Percentiles rank a stretch among this genome's conserved stretches.
Evolutionary conservation across 148 eudicot genomes (phyloP).

Genomic region (Cornus controversa): DNA sequence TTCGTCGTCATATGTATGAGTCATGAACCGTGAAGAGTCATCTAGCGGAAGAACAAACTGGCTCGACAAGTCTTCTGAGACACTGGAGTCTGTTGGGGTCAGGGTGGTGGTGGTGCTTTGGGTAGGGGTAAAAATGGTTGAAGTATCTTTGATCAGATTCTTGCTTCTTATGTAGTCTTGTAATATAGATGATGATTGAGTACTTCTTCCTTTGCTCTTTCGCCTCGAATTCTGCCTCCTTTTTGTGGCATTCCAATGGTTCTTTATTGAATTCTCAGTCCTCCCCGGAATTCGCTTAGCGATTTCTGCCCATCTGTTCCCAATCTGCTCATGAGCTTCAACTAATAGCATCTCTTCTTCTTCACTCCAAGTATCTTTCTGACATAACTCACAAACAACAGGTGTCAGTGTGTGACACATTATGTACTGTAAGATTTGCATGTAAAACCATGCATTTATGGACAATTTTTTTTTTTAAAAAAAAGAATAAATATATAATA

Average conservation of each 20-base stretch:
- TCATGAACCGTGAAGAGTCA: slow-evolving; percentile 24
- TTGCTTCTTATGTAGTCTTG: slow-evolving; percentile 54
- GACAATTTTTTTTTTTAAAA: too few species aligned
- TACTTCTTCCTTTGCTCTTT: slow-evolving; percentile 22
- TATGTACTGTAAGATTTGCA: not conserved
- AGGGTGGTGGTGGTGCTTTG: too few species aligned
- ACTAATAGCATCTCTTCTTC: slow-evolving; percentile 68
- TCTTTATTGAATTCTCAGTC: slow-evolving; percentile 73
- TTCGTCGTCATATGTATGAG: slow-evolving; percentile 43
- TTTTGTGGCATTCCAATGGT: slow-evolving; percentile 90
- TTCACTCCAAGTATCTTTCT: slow-evolving; percentile 77
- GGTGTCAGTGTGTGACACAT: not conserved
- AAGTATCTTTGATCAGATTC: not conserved
- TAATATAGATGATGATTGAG: slow-evolving; percentile 40
- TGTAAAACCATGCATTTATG: not conserved
- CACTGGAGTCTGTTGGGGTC: not conserved
- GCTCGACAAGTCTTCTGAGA: slow-evolving; percentile 19
- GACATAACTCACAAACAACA: not conserved
- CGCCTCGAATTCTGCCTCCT: slow-evolving; percentile 58
- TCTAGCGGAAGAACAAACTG: slow-evolving; percentile 1
- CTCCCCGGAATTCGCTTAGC: slow-evolving; percentile 65
- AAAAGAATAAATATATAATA: not conserved
- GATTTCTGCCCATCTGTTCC: slow-evolving; percentile 84
- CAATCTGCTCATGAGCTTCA: slow-evolving; percentile 48
- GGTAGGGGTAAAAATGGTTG: not conserved